These are phyloP conservation scores for Zymoseptoria tritici DNA, from an alignment of 2,329 filamentous ascomycete genomes.

Conservation along the genomic window DNA sequence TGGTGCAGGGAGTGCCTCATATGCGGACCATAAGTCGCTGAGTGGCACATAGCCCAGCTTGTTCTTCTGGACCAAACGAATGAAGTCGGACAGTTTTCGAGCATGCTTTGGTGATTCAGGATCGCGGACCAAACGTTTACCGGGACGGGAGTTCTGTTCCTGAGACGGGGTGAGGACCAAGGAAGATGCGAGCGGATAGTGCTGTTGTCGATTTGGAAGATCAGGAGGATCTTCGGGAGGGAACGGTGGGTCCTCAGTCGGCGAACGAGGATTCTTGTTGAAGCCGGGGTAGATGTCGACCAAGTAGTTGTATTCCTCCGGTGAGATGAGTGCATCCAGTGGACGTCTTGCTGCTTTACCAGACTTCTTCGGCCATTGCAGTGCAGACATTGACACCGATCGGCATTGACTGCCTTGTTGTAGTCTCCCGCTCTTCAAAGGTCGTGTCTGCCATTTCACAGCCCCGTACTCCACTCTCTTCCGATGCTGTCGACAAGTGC, in stretches of 20 bases:
- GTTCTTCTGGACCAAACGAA: slow-evolving; percentile 9
- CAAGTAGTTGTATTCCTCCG: slow-evolving; percentile 40
- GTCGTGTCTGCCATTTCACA: not conserved
- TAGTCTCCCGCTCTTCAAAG: not conserved
- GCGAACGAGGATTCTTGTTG: not conserved
- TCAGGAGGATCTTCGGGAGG: slow-evolving; percentile 1
- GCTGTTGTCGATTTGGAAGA: not conserved
- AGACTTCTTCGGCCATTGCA: not conserved
- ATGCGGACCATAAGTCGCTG: slow-evolving; percentile 43
- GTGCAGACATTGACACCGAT: not conserved
- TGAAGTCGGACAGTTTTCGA: slow-evolving; percentile 7
- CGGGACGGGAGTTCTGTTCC: not conserved
- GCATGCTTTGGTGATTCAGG: slow-evolving; percentile 21
- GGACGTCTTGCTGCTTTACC: not conserved
- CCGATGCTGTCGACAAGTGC: slow-evolving; percentile 44
- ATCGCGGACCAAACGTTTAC: slow-evolving; percentile 10
- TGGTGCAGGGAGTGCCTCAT: slow-evolving; percentile 46
- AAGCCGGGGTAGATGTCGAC: slow-evolving; percentile 39
- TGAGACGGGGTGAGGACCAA: slow-evolving; percentile 19
- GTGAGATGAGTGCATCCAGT: slow-evolving; percentile 27
- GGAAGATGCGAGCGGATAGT: slow-evolving; percentile 24
- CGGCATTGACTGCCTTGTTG: not conserved
- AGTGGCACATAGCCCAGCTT: slow-evolving; percentile 14
- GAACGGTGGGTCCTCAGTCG: slow-evolving; percentile 1
- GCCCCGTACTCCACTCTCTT: not conserved